These are phyloP conservation scores for Sporisorium graminicola DNA, from an alignment of 1,284 basidiomycete species.

Conservation along the genomic window DNA sequence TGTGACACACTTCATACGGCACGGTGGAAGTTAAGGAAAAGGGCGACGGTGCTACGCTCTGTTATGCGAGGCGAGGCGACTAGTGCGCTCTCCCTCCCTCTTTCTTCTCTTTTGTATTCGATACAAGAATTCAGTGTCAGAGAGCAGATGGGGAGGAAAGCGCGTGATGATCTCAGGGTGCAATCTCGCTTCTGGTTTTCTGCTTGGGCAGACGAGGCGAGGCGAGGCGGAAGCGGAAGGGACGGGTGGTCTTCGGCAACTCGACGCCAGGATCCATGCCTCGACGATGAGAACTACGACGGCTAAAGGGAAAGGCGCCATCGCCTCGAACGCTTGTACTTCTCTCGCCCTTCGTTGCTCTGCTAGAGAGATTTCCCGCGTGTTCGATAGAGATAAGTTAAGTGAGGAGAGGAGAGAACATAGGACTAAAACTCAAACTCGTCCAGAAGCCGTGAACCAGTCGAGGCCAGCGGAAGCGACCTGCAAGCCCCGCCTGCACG, in stretches of 20 bases:
- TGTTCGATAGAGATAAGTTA: background rate
- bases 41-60: too few species aligned
- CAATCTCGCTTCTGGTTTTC: slow-evolving; percentile 8
- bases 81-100: background rate
- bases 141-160: background rate
- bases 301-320: background rate
- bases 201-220: background rate
- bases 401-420: background rate
- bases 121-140: background rate
- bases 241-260: background rate
- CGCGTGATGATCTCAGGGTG: slow-evolving; percentile 19
- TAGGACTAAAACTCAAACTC: background rate
- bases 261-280: background rate
- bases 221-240: background rate
- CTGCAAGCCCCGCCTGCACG: background rate
- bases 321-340: background rate
- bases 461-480: background rate
- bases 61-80: background rate
- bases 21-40: too few species aligned
- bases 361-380: background rate
- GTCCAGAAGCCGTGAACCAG: background rate
- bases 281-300: background rate
- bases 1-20: background rate
- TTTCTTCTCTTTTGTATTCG: background rate
- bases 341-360: too few species aligned